Evolutionary conservation across 805 yeast genomes (phyloP), one percentile per base, ranked within the genome.

Genomic region (Candida tammaniensis): DNA sequence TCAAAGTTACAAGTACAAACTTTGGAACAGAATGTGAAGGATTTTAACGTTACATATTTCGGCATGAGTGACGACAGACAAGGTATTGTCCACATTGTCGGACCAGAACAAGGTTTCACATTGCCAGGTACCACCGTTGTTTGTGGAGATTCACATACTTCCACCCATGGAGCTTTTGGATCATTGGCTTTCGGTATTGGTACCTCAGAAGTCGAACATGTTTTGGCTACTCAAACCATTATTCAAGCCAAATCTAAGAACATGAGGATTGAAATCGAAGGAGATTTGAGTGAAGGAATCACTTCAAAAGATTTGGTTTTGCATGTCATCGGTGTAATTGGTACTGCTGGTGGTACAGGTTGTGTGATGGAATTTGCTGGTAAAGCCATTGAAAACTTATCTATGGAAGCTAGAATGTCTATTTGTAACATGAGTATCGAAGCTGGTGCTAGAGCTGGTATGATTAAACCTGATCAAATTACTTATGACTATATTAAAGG

Each of bases 341-440:
- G 98, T 67, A 93, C 98, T 47, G 98, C 98, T 42, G 98, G 98
- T 66, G 98, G 98, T 68, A 93, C 98, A 39, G 98, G 98, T 35
- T 72, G 80, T 52, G 98, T 93, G 39, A 86, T 93, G 59, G 98
- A 93, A 68, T 93, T 91, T 65, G 93, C 95, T 31, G 98, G 98
- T 61, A 78, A 82, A 48, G 97, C 98, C 38, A 89, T 93, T 51
- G 86, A 84, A 62, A 78, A 74, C 44, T 74, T 93, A 43, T 78
- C 95, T 20, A 87, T 93, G 88, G 98, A 93, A 67, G 96, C 98
- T 8, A 79, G 98, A 67, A 93, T 93, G 98, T 88, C 98, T 35
- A 93, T 93, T 72, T 93, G 98, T 76, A 93, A 93, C 62, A 93
- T 93, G 98, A 82, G 98, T 29, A 91, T 93, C 54, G 98, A 93